Percentiles rank a stretch among this genome's conserved stretches.
phyloP scores from a whole-genome alignment of 192 early-diverging fungal species.

The Coemansia sp. region DNA sequence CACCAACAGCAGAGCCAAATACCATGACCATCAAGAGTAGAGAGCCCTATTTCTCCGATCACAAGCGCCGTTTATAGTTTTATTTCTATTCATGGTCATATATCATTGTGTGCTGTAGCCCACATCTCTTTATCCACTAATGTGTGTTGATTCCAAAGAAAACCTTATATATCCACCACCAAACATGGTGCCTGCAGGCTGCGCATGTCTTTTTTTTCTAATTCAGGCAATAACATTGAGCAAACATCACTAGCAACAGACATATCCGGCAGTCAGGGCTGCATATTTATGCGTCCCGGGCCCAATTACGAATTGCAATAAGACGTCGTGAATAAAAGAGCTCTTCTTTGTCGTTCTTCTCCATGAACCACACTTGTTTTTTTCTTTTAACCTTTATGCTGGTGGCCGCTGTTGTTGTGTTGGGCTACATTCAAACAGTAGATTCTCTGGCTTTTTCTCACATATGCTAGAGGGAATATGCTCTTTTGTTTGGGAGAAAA shows the following conservation, averaged over 20 bases:
- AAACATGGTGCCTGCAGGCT: too few species aligned
- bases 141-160: neutral
- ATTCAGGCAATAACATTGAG: neutral
- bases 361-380: too few species aligned
- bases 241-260: neutral
- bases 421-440: too few species aligned
- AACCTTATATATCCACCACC: neutral
- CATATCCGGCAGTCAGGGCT: neutral
- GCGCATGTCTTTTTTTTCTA: neutral
- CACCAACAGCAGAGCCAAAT: neutral
- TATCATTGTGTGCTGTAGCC: neutral
- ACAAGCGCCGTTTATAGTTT: neutral
- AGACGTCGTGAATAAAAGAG: neutral
- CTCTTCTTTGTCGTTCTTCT: too few species aligned
- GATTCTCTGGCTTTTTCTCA: too few species aligned
- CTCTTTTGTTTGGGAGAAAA: too few species aligned
- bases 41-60: neutral
- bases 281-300: neutral
- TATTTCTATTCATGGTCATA: neutral
- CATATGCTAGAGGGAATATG: too few species aligned
- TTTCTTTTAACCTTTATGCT: too few species aligned
- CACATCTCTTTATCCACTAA: neutral
- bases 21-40: constrained; percentile 8
- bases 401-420: too few species aligned
- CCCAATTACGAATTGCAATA: neutral